Evolutionary conservation across 345 rosid species (phyloP).

Genomic region (Noccaea bulbosa): DNA sequence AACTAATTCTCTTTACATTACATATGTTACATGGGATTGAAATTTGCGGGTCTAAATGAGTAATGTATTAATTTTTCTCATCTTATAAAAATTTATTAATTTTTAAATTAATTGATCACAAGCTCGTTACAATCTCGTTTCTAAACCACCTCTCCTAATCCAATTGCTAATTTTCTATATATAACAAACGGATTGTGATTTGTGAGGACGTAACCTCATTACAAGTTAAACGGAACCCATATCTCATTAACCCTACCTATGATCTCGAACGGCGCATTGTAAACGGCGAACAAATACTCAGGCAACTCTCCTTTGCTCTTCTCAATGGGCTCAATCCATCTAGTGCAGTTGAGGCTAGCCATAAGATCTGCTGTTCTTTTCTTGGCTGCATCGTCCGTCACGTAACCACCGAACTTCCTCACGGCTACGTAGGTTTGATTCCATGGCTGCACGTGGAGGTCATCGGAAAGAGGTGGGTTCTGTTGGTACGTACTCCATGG

Average conservation of each 20-base stretch:
- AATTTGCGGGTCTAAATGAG: too few relatives aligned
- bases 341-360: conserved; percentile 14
- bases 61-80: too few relatives aligned
- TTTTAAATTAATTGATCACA: neutral
- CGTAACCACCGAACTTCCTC: conserved; percentile 32
- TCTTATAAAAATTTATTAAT: too few relatives aligned
- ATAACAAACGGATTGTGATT: neutral
- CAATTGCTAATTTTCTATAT: neutral
- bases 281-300: conserved; percentile 30
- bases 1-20: too few relatives aligned
- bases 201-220: conserved; percentile 13
- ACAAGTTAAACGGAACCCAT: conserved; percentile 28
- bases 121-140: conserved; percentile 12
- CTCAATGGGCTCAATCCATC: conserved; percentile 18
- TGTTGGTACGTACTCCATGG: conserved; percentile 23
- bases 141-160: conserved; percentile 23
- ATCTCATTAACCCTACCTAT: conserved; percentile 38
- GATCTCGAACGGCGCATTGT: conserved; percentile 5
- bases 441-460: conserved; percentile 23
- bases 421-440: conserved; percentile 33
- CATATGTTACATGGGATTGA: too few relatives aligned
- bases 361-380: conserved; percentile 29
- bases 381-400: conserved; percentile 1
- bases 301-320: conserved; percentile 37
- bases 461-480: conserved; percentile 17